These are phyloP conservation scores for Tetrahymena borealis DNA, from an alignment of 73 alveolate species.

Conservation along the genomic window DNA sequence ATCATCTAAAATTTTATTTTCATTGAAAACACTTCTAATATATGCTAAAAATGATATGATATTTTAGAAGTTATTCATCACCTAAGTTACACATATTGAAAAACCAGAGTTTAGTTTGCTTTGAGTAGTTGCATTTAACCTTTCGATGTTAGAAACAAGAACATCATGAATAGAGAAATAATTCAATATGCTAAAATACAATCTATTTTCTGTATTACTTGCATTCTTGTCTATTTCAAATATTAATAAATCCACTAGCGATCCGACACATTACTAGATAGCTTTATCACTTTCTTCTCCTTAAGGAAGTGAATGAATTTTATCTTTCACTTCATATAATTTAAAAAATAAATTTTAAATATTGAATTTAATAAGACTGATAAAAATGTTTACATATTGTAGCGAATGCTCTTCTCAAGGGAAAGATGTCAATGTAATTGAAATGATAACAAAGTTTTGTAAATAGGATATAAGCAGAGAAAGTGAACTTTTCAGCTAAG, in stretches of 20 bases:
- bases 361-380: not conserved
- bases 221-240: not conserved
- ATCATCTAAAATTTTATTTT: not conserved
- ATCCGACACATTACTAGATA: not conserved
- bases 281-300: not conserved
- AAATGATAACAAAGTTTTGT: not conserved
- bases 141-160: not conserved
- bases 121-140: not conserved
- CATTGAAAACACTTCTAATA: not conserved
- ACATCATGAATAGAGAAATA: not conserved
- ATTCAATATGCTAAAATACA: not conserved
- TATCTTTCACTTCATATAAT: not conserved
- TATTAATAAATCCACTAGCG: not conserved
- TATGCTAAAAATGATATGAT: not conserved
- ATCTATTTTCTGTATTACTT: not conserved
- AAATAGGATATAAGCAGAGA: not conserved
- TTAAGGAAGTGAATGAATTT: not conserved
- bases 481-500: not conserved
- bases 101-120: not conserved
- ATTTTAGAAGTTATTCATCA: not conserved
- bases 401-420: not conserved
- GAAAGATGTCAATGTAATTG: not conserved
- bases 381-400: not conserved
- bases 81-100: not conserved
- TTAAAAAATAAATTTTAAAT: not conserved